Base-by-base conservation (phyloP, 768 basidiomycete genomes). In the Suillus subalutaceus region DNA sequence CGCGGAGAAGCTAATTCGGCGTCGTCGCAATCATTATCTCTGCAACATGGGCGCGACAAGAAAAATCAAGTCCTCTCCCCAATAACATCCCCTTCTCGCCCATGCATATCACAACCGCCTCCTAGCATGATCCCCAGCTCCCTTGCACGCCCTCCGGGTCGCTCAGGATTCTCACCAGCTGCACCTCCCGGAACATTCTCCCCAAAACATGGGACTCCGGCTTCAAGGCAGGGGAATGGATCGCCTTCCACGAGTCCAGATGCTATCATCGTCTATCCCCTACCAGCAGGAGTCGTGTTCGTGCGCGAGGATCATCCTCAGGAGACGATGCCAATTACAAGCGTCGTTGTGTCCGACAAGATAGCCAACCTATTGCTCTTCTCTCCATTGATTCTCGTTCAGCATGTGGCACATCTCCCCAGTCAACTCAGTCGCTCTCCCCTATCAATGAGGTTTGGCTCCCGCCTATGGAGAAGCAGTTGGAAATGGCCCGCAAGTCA, bases 391-490 rank as follows among this genome's bases (percentile, higher is more conserved):
- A 60, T 60, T 41, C 26, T 60, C 40, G 4, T 60, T 20, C 40
- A 3, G 26, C 40, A 43, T 30, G 26, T 16, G 16, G 16, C 26
- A 41, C 40, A 6, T 43, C 40, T 20, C 40, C 6, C 6, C 58
- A 43, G 20, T 30, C 58, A 26, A 16, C 40, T 43, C 58, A 60
- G 10, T 30, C 26, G 58, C 58, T 60, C 26, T 60, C 58, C 26
- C 58, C 58, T 26, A 60, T 60, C 26, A 16, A 43, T 30, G 58
- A 30, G 16, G 40, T 9, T 60, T 30, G 58, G 58, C 58, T 60
- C 26, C 40, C 18, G 6, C 58, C 58, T 30, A 30, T 60, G 58
- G 58, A 60, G 10, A 41, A 60, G 40, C 58, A 60, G 40, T 18
- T 60, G 6, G 40, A 43, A 43, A 60, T 26, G 59, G 59, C 59